These are phyloP conservation scores for Daldinia loculata DNA, from an alignment of 495 filamentous ascomycete genomes.

Conservation along the genomic window DNA sequence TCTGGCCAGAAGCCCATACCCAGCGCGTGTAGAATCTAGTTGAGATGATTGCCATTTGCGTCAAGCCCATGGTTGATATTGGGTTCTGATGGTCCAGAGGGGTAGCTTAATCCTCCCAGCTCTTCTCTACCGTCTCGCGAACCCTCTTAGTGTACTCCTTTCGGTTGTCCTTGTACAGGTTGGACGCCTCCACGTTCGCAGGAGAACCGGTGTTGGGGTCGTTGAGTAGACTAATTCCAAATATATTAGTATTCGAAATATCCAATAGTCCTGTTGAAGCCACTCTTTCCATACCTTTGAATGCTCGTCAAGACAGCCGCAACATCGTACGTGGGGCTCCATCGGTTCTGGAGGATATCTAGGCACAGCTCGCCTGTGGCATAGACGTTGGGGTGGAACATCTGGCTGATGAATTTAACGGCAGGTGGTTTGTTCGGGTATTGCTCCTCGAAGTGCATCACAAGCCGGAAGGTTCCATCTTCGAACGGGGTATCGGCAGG, in stretches of 20 bases:
- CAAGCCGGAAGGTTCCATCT: conserved; percentile 95
- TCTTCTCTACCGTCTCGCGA: conserved; percentile 97
- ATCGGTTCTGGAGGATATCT: conserved; percentile 96
- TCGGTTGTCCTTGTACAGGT: conserved; percentile 97
- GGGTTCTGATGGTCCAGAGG: neutral
- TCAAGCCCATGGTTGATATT: neutral
- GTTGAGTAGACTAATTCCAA: conserved; percentile 79
- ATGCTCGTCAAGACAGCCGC: conserved; percentile 97
- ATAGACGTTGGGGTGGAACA: conserved; percentile 99
- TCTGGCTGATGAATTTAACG: conserved; percentile 97
- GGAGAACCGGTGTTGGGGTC: conserved; percentile 98
- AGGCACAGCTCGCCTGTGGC: conserved; percentile 95
- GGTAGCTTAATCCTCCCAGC: conserved; percentile 82
- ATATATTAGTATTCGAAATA: conserved; percentile 28
- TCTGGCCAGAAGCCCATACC: conserved; percentile 1
- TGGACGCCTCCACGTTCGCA: conserved; percentile 97
- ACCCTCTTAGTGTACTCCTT: conserved; percentile 96
- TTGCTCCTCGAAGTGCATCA: conserved; percentile 99
- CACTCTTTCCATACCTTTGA: conserved; percentile 74
- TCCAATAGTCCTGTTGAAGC: neutral
- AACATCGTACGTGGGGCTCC: conserved; percentile 99
- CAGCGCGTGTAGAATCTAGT: conserved; percentile 4
- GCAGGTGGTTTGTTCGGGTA: conserved; percentile 98
- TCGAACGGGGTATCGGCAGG: conserved; percentile 98
- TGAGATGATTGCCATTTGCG: conserved; percentile 11